Evolutionary conservation across 768 basidiomycete genomes (phyloP).

Genomic region (Pleurotus citrinopileatus): DNA sequence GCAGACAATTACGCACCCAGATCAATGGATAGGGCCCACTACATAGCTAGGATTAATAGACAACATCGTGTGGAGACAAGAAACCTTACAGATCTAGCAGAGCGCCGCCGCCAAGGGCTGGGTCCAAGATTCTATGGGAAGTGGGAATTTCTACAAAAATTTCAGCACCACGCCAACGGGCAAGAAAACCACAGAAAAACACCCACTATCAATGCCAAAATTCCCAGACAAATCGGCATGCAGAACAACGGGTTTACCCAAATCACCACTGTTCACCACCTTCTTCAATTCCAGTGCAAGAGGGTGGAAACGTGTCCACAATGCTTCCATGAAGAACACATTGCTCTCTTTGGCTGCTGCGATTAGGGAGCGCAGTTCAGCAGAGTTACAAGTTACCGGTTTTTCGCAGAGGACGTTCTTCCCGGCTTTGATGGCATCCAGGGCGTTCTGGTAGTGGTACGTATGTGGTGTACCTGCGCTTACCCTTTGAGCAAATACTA

Average conservation of each 20-base stretch:
- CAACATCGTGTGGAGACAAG: neutral
- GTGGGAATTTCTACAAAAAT: conserved; percentile 50
- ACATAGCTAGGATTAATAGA: conserved; percentile 9
- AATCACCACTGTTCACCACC: conserved; percentile 55
- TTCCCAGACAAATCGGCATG: conserved; percentile 78
- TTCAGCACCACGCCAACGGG: neutral
- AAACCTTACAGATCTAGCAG: conserved; percentile 74
- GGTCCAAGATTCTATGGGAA: conserved; percentile 77
- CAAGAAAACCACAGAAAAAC: neutral
- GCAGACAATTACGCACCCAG: conserved; percentile 48
- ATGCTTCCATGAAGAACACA: conserved; percentile 90
- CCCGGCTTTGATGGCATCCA: conserved; percentile 71
- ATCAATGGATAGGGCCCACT: conserved; percentile 83
- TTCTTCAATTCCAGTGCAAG: conserved; percentile 61
- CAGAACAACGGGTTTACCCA: conserved; percentile 65
- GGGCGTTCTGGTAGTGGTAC: conserved; percentile 73
- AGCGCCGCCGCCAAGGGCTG: conserved; percentile 77
- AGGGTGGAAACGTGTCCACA: conserved; percentile 86
- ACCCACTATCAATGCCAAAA: conserved; percentile 63
- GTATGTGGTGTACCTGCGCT: conserved; percentile 78
- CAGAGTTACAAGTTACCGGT: conserved; percentile 74
- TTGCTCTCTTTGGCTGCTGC: conserved; percentile 71
- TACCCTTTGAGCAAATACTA: neutral
- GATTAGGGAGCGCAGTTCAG: conserved; percentile 73
- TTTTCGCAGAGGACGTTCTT: conserved; percentile 92